Evolutionary conservation across 345 rosid genomes (phyloP), one percentile per base, ranked within the genome.

Genomic region (Linum trigynum): DNA sequence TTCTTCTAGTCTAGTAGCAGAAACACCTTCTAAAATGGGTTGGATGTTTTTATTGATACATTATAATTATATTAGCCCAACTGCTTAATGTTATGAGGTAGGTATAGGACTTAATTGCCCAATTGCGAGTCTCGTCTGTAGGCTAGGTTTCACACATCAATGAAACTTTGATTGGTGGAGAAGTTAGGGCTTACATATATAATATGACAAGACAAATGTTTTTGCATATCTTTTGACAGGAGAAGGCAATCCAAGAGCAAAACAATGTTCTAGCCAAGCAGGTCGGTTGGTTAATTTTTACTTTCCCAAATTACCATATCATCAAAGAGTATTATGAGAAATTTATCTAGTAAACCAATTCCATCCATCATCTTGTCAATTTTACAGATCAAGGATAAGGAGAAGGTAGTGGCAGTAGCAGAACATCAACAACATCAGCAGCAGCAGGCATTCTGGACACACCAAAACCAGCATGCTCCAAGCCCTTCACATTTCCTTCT

Each of bases 221-320:
- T 15, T 10, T 23, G 32, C 53, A 12, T 9, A 12, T 41, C 12
- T 3, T 39, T 48, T 57, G 51, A 55, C 77, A 92, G 98, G 91
- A 81, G 40, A 92, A 89, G 72, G 77, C 80, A 66, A 65, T 92
- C 72, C 88, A 77, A 61, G 96, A 84, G 65, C 90, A 81, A 73
- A 87, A 87, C 69, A 86, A 81, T 67, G 43, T 71, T 65, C 94
- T 91, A 43, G 78, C 81, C 4, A 85, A 82, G 77, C 82, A 90
- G 98, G 98, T 92, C 45, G 74, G 61, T 23, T 23, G 32, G 32
- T 23, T 23, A 23, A 43, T 42, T 62, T 71, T 37, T 48, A 36
- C n/a, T 5, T 15, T 14, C 60, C 60, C 51, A 59, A 12, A 38
- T 23, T 23, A 23, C 32, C 32, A 23, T 1, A 10, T 56, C 15